Base-by-base conservation (phyloP, 2,329 filamentous ascomycete species). In the Venturia nashicola region DNA sequence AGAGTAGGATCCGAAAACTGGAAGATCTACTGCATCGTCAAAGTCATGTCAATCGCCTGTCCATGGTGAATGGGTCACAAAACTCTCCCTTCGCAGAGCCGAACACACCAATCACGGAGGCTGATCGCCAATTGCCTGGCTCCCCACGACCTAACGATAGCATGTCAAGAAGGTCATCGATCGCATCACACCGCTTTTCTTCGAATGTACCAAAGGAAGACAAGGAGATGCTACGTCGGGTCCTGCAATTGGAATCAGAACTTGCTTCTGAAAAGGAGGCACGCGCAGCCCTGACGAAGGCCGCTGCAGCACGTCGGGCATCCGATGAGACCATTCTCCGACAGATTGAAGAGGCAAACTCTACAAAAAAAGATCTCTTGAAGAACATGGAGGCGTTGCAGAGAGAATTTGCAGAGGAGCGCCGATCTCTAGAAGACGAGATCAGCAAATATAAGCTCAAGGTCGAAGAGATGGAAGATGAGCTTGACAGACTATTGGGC, bases 351-450 rank as follows among this genome's bases (percentile, higher is more conserved):
- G 93, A 97, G 73, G 90, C 85, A 6, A 90, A 94, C 69, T 92
- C 90, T 2, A 97, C 89, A 0, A 99, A 99, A 74, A 89, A 89
- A 69, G 94, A 97, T 73, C 83, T 99, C 11, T 86, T 99, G 76
- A 88, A 90, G 68, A 99, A 99, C 71, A 90, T 99, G 78, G 91
- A 97, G 71, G 88, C 92, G 14, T 84, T 95, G 68, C 91, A 97
- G 74, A 86, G 85, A 34, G 94, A 97, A 71, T 97, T 96, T 68
- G 81, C 89, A 43, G 86, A 87, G 61, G 93, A 97, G 74, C 85
- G 94, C 46, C 90, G 89, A 70, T 88, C 86, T 11, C 79, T 97
- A 0, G 90, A 96, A 69, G 81, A 84, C 18, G 92, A 97, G 72
- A 86, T 94, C 65, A 87, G 86, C 68, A 82, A 83, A 16, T 82